A percentile compares a stretch with the other conserved stretches of the same genome.
These are phyloP conservation scores for Blattamonas nauphoetae DNA, from an alignment of 78 protist genomes.

Conservation along the genomic window DNA sequence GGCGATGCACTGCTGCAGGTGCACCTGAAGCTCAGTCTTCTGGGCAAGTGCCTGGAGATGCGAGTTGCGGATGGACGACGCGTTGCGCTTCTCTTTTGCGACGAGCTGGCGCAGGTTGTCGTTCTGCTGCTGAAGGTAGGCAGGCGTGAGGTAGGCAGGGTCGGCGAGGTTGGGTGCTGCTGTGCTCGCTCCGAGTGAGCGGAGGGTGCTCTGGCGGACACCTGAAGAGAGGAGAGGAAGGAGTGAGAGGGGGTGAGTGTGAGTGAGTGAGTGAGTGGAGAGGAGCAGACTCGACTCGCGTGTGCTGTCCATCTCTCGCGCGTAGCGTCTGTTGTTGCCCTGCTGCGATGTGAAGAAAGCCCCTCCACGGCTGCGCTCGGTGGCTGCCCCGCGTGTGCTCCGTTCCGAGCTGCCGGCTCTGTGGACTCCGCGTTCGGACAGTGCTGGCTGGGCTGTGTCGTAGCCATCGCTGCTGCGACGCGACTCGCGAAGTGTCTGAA, in stretches of 20 bases:
- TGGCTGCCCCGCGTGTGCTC: no score
- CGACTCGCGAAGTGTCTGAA: background rate
- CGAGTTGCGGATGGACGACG: background rate
- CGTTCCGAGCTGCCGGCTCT: no score
- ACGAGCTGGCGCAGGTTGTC: background rate
- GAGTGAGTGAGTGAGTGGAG: background rate
- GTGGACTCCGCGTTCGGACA: no score
- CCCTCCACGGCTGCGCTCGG: no score
- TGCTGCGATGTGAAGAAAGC: no score
- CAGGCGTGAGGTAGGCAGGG: background rate
- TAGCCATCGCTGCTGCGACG: no score
- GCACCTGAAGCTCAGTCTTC: background rate
- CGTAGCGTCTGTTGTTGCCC: no score
- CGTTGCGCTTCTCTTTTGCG: background rate
- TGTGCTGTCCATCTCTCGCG: no score
- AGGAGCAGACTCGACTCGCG: no score
- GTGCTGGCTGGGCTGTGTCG: no score
- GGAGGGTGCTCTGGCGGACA: background rate
- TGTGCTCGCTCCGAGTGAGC: background rate
- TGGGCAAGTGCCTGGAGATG: background rate
- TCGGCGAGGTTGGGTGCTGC: background rate
- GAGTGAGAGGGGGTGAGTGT: background rate
- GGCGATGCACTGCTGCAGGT: background rate
- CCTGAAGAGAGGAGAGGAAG: background rate
- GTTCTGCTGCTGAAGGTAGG: background rate